Base-by-base conservation (phyloP, 345 rosid species). In the Arabidopsis suecica region DNA sequence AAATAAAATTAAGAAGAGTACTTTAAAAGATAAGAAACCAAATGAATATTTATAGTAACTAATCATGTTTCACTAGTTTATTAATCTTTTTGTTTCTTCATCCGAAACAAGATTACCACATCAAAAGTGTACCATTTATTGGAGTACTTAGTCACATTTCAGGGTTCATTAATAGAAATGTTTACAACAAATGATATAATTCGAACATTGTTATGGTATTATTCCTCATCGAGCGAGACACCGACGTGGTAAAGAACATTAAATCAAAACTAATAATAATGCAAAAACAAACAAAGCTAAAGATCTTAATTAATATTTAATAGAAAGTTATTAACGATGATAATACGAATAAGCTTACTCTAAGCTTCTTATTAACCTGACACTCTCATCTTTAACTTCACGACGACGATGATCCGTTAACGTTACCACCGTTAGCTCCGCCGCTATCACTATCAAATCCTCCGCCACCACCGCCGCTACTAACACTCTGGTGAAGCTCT, bases 371-470 rank as follows among this genome's bases (percentile, higher is more conserved):
- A 64, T 71, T 63, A 48, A 41, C 47, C 51, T 11, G 42, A 63
- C 2, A 63, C 42, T 34, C 78, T 47, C 0, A 48, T 38, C 58
- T 18, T 66, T 45, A 12, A 56, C 80, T 63, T 77, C 80, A 71
- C 72, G 80, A 77, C 48, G 76, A 77, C 45, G 68, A 77, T 4
- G 80, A 71, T 3, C 68, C 80, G 22, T 77, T 77, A 4, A 69
- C 54, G 75, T 62, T 62, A 42, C 65, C 61, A 14, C 65, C 80
- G 51, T 77, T 13, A 62, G 30, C 72, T 71, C 72, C 72, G 28
- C 64, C 76, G 37, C 72, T 77, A 40, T 77, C 80, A 57, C 72
- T 77, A 38, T 77, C 80, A 56, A 77, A 77, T 34, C 72, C 80
- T 10, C 61, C 72, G 1, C 36, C 75, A 6, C 69, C 61, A 6